Evolutionary conservation across 2,329 filamentous ascomycete genomes (phyloP), one percentile per base, ranked within the genome.

Genomic region (Fusarium guadeloupense): DNA sequence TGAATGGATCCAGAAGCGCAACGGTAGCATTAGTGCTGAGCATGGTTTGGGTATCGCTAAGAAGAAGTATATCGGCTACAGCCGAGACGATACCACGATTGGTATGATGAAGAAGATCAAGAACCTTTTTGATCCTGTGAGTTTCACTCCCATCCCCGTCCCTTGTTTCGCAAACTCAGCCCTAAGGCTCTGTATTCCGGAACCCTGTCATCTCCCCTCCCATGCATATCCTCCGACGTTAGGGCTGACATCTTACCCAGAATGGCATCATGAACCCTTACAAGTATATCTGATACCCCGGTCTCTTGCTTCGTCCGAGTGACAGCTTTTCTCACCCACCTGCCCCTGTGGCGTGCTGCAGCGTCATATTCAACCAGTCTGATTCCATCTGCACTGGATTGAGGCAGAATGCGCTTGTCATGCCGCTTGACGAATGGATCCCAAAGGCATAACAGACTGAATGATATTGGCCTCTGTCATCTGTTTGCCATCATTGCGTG

Each of bases 211-310:
- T 26, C 34, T 28, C 41, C 33, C 23, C 33, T 54, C 37, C 16
- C 19, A 45, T 54, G 23, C 37, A 44, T 40, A 33, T 46, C 20
- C 35, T 30, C 39, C 39, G 49, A 53, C 43, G 35, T 50, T 62
- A 65, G 52, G 62, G 64, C 70, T 74, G 66, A 73, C 69, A 63
- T 46, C 47, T 42, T 41, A 40, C 46, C 19, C 70, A 96, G 92
- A 97, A 97, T 68, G 93, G 93, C 41, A 98, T 98, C 77, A 96
- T 98, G 92, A 98, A 97, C 78, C 94, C 94, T 1, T 98, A 98
- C 82, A 98, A 98, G 79, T 98, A 97, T 76, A 90, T 98, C 66
- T 89, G 52, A 62, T 56, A 59, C 45, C 48, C 52, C 21, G 25
- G 51, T 54, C 34, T 42, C 31, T 30, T 55, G 21, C 49, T 26